phyloP scores from a whole-genome alignment of 2,329 filamentous ascomycete species.

The Ophiostoma sp. region DNA sequence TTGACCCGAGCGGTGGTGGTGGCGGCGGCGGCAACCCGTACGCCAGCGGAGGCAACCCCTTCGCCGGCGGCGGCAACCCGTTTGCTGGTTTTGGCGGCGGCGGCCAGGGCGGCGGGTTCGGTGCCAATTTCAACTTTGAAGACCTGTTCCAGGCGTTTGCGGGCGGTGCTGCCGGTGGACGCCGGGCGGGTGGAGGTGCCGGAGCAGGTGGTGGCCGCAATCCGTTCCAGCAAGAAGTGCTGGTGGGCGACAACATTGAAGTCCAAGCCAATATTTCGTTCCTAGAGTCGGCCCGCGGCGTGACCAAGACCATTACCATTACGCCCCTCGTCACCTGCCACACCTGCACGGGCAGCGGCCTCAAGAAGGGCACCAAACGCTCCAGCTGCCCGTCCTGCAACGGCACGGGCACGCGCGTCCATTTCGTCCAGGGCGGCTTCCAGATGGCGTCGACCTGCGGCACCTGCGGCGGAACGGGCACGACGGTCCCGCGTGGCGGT shows the following conservation, averaged over 20 bases:
- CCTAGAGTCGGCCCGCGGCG: constrained; percentile 92
- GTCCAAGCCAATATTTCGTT: constrained; percentile 92
- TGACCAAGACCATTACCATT: constrained; percentile 82
- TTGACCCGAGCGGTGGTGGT: constrained; percentile 70
- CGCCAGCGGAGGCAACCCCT: constrained; percentile 57
- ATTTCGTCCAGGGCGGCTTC: constrained; percentile 89
- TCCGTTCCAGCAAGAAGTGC: constrained; percentile 73
- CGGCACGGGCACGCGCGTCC: constrained; percentile 82
- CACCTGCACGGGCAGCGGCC: constrained; percentile 77
- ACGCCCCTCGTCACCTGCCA: constrained; percentile 78
- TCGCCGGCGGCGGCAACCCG: constrained; percentile 55
- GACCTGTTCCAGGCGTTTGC: constrained; percentile 90
- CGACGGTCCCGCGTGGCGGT: constrained; percentile 72
- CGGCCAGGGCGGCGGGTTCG: constrained; percentile 64
- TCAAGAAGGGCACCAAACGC: constrained; percentile 77
- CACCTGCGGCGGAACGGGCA: constrained; percentile 76
- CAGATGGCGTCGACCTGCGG: constrained; percentile 92
- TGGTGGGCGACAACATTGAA: constrained; percentile 96
- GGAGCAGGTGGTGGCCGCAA: constrained; percentile 53
- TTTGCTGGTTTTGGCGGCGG: constrained; percentile 62
- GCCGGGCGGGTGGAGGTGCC: constrained; percentile 48
- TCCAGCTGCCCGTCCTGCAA: constrained; percentile 76
- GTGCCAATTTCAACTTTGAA: constrained; percentile 88
- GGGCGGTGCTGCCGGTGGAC: constrained; percentile 54
- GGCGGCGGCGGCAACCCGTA: constrained; percentile 66